A percentile compares a stretch with the other conserved stretches of the same genome.
These are phyloP conservation scores for Mycothermus thermophilus DNA, from an alignment of 495 filamentous ascomycete species.

Conservation along the genomic window DNA sequence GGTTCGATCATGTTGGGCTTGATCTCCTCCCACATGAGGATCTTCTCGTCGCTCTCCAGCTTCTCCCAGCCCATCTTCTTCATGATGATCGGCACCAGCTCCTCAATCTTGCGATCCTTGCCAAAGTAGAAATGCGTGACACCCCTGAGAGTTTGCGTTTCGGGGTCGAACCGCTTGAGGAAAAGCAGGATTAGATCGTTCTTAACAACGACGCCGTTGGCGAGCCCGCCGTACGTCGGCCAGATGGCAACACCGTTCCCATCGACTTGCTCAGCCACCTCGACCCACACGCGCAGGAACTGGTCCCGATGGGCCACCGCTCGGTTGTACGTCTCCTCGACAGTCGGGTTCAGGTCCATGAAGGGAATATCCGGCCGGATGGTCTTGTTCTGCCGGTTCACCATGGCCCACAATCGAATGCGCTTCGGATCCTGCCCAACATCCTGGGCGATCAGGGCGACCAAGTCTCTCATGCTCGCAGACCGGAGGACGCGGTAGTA, in stretches of 20 bases:
- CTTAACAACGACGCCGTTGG: conserved; percentile 34
- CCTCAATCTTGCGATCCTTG: conserved; percentile 72
- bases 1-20: conserved; percentile 93
- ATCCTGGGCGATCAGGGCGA: conserved; percentile 52
- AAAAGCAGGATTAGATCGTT: conserved; percentile 63
- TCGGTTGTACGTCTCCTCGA: conserved; percentile 65
- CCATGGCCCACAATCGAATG: conserved; percentile 88
- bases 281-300: conserved; percentile 74
- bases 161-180: conserved; percentile 78
- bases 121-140: conserved; percentile 72
- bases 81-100: conserved; percentile 66
- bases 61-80: conserved; percentile 75
- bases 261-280: conserved; percentile 51
- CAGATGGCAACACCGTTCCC: conserved; percentile 52
- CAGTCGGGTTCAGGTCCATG: conserved; percentile 56
- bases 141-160: conserved; percentile 58
- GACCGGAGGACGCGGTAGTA: conserved; percentile 57
- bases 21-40: conserved; percentile 86
- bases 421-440: conserved; percentile 45
- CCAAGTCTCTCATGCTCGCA: conserved; percentile 61
- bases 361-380: conserved; percentile 79
- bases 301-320: conserved; percentile 46
- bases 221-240: conserved; percentile 39
- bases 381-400: conserved; percentile 96
- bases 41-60: conserved; percentile 34